phyloP scores from a whole-genome alignment of 257 asterid genomes.

The Ehretia macrophylla region DNA sequence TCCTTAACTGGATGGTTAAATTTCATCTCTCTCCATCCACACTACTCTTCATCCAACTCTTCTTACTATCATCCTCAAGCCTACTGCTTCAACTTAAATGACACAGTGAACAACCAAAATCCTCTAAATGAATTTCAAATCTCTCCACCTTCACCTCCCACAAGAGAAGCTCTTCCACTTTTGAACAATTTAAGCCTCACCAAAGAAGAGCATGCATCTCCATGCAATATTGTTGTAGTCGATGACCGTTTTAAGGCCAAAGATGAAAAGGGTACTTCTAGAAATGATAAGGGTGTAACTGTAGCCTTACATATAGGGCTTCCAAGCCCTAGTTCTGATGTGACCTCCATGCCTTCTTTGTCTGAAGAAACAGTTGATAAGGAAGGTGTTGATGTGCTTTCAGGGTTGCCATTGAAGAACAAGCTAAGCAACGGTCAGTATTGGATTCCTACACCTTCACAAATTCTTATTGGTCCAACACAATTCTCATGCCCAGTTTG shows the following conservation, averaged over 20 bases:
- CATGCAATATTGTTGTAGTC: slow-evolving; percentile 19
- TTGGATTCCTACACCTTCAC: slow-evolving; percentile 81
- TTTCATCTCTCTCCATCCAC: slow-evolving; percentile 33
- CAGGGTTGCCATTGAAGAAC: slow-evolving; percentile 53
- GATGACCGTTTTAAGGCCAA: neutral
- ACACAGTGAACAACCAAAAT: too few relatives aligned
- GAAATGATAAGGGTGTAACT: slow-evolving; percentile 18
- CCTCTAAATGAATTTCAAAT: slow-evolving; percentile 4
- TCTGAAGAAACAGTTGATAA: slow-evolving; percentile 10
- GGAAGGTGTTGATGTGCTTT: slow-evolving; percentile 26
- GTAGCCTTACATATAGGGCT: slow-evolving; percentile 71
- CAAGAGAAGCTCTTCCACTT: slow-evolving; percentile 72
- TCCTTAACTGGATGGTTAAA: slow-evolving; percentile 48
- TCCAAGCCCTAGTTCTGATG: slow-evolving; percentile 55
- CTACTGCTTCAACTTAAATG: neutral
- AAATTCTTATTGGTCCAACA: slow-evolving; percentile 80
- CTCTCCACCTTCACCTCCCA: slow-evolving; percentile 15
- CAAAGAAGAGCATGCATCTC: slow-evolving; percentile 12
- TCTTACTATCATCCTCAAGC: neutral
- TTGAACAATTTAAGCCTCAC: slow-evolving; percentile 41
- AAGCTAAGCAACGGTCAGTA: slow-evolving; percentile 54
- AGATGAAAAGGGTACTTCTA: neutral
- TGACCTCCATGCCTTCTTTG: slow-evolving; percentile 11
- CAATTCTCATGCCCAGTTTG: slow-evolving; percentile 85
- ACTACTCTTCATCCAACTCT: too few relatives aligned